Evolutionary conservation across 495 filamentous ascomycete species (phyloP).

Genomic region (Trichoderma reesei): DNA sequence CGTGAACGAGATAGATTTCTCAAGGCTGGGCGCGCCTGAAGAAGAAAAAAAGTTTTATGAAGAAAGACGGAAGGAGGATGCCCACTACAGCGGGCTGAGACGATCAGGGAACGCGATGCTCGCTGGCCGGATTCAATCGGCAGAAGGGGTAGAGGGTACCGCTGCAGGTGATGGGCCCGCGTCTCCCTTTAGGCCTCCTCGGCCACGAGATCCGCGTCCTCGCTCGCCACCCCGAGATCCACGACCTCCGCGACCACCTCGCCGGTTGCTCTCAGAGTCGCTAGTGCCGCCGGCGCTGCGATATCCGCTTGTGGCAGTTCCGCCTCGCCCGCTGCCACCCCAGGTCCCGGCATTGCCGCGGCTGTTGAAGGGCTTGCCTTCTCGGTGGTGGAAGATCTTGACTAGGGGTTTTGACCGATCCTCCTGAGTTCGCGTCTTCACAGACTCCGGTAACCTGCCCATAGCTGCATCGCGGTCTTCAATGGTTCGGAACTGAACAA

Average conservation of each 20-base stretch:
- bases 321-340: conserved; percentile 56
- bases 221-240: conserved; percentile 43
- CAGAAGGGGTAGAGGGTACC: not conserved
- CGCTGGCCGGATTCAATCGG: not conserved
- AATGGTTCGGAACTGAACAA: conserved; percentile 65
- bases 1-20: not conserved
- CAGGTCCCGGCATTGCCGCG: conserved; percentile 62
- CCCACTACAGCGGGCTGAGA: not conserved
- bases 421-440: conserved; percentile 54
- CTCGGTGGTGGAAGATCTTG: conserved; percentile 65
- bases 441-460: conserved; percentile 58
- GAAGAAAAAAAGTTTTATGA: not conserved
- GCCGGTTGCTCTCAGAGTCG: conserved; percentile 66
- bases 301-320: conserved; percentile 54
- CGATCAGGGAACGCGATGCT: not conserved
- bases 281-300: conserved; percentile 63
- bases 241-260: conserved; percentile 55
- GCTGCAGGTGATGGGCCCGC: conserved; percentile 36
- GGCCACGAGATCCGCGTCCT: conserved; percentile 42
- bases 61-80: not conserved
- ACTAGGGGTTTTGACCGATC: conserved; percentile 67
- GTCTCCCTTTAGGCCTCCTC: conserved; percentile 49
- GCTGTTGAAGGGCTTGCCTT: conserved; percentile 36
- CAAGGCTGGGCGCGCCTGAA: not conserved
- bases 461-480: conserved; percentile 74